Percentiles rank a stretch among this genome's conserved stretches.
These are phyloP conservation scores for Globisporangium cederbergense DNA, from an alignment of 352 stramenopile genomes.

Conservation along the genomic window DNA sequence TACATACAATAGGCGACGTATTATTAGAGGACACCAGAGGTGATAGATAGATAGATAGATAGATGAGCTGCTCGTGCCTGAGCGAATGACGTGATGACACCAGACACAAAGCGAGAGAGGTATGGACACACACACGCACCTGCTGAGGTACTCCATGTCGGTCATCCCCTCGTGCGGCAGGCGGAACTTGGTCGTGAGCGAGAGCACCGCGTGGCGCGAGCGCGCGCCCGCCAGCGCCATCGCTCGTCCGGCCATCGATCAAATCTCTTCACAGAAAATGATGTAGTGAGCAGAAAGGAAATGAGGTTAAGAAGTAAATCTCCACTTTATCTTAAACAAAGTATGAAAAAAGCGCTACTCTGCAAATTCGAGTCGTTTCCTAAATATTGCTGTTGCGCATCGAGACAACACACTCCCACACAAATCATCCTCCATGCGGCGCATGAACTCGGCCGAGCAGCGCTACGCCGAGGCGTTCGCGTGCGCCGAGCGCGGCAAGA, in stretches of 20 bases:
- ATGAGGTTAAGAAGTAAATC: no score
- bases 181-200: conserved; percentile 76
- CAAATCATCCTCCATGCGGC: conserved; percentile 8
- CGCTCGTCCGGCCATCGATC: conserved; percentile 1
- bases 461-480: conserved; percentile 70
- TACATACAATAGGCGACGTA: not conserved
- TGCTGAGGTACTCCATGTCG: conserved; percentile 71
- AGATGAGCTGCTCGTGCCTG: not conserved
- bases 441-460: conserved; percentile 30
- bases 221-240: not conserved
- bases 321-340: not conserved
- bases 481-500: conserved; percentile 44
- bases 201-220: conserved; percentile 48
- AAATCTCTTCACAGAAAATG: no score
- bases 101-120: not conserved
- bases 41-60: not conserved
- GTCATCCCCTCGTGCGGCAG: conserved; percentile 77
- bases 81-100: not conserved
- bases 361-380: not conserved
- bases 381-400: not conserved
- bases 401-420: not conserved
- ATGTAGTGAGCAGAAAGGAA: no score
- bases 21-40: not conserved
- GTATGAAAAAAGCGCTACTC: not conserved
- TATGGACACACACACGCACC: conserved; percentile 23